Percentiles rank a stretch among this genome's conserved stretches.
Evolutionary conservation across 345 rosid species (phyloP).

Genomic region (Eucalyptus tenuipes): DNA sequence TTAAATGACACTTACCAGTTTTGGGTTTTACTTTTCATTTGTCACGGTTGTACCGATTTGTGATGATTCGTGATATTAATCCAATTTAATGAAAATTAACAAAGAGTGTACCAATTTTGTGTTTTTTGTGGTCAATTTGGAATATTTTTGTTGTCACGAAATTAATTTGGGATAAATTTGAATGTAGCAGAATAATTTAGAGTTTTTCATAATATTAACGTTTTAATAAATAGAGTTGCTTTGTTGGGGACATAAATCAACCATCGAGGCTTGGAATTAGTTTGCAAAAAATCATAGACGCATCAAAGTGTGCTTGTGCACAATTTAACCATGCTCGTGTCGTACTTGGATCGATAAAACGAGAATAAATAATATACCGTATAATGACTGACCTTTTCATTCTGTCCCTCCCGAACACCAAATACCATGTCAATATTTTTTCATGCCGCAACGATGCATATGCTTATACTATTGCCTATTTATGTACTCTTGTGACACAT

Average conservation of each 20-base stretch:
- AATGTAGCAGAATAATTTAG: too few species aligned
- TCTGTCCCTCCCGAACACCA: not conserved
- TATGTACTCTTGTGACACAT: not conserved
- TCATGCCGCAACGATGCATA: accelerated
- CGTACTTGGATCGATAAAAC: not conserved
- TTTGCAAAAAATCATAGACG: not conserved
- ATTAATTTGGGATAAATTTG: accelerated
- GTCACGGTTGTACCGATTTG: too few species aligned
- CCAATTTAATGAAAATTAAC: too few species aligned
- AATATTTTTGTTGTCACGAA: too few species aligned
- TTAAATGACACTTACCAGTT: accelerated
- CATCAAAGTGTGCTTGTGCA: not conserved
- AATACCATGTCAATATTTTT: not conserved
- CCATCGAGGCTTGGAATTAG: not conserved
- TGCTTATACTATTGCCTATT: too few species aligned
- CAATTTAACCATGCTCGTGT: not conserved
- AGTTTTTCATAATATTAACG: accelerated
- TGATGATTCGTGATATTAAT: too few species aligned
- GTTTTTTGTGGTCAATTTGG: too few species aligned
- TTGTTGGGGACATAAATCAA: not conserved
- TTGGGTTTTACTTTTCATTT: too few species aligned
- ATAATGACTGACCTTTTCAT: not conserved
- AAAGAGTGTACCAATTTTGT: accelerated
- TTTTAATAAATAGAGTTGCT: not conserved
- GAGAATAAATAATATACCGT: not conserved